Percentiles rank a stretch among this genome's conserved stretches.
These are phyloP conservation scores for Xylariaceae sp. DNA, from an alignment of 2,329 filamentous ascomycete species.

Conservation along the genomic window DNA sequence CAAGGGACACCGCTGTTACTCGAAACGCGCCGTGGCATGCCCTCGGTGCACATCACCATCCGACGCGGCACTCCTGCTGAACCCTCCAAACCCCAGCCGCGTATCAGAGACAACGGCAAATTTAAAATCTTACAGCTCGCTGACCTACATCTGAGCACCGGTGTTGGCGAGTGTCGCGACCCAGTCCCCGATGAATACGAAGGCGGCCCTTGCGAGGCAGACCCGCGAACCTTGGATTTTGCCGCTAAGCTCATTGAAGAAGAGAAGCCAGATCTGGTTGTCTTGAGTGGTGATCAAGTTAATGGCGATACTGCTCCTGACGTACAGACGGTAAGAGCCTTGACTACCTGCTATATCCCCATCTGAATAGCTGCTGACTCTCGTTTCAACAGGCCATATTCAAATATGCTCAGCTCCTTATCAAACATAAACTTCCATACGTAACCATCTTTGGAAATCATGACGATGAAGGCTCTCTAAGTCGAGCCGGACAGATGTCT, in stretches of 20 bases:
- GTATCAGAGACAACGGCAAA: conserved; percentile 81
- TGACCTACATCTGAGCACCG: conserved; percentile 92
- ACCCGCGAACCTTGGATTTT: conserved; percentile 87
- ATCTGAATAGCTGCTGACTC: conserved; percentile 17
- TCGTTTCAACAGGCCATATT: conserved; percentile 65
- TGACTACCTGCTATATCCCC: neutral
- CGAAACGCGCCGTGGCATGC: conserved; percentile 56
- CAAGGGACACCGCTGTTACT: conserved; percentile 70
- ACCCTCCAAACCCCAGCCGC: conserved; percentile 64
- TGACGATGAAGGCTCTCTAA: conserved; percentile 83
- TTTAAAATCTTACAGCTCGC: conserved; percentile 97
- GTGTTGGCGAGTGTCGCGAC: conserved; percentile 79
- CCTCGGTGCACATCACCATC: conserved; percentile 72
- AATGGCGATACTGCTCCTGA: conserved; percentile 92
- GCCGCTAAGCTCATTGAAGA: conserved; percentile 79
- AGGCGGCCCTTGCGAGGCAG: conserved; percentile 80
- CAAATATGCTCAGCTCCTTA: conserved; percentile 82
- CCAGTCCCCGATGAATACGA: conserved; percentile 71
- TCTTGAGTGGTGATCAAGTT: conserved; percentile 90
- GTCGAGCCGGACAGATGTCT: conserved; percentile 75
- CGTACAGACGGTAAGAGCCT: conserved; percentile 66
- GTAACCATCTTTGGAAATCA: conserved; percentile 96
- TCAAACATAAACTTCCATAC: conserved; percentile 85
- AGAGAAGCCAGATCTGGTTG: conserved; percentile 88
- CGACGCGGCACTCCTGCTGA: conserved; percentile 66